Evolutionary conservation across 495 filamentous ascomycete genomes (phyloP).

Genomic region (Aspergillus taichungensis): DNA sequence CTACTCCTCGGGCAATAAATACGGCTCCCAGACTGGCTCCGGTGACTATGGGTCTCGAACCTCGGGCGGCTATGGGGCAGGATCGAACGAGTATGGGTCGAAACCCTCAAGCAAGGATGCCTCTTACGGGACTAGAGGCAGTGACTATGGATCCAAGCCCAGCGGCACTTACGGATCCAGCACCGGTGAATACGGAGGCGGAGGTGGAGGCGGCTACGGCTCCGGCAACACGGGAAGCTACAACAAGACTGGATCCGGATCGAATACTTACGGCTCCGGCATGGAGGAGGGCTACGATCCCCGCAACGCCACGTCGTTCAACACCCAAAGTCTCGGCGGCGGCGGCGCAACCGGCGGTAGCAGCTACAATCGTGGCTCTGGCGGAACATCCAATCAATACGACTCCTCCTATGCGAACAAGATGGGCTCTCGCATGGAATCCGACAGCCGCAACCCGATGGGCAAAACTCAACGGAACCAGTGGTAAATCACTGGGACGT

Average conservation of each 20-base stretch:
- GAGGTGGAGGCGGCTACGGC: slow-evolving; percentile 31
- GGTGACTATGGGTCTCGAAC: slow-evolving; percentile 13
- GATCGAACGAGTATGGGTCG: slow-evolving; percentile 5
- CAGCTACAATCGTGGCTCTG: slow-evolving; percentile 21
- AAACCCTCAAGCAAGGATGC: background rate
- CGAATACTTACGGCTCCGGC: background rate
- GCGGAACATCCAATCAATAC: background rate
- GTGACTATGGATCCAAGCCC: slow-evolving; percentile 10
- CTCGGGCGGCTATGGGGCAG: slow-evolving; percentile 11
- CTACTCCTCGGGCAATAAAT: no score
- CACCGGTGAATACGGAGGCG: slow-evolving; percentile 3
- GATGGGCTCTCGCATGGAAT: slow-evolving; percentile 5
- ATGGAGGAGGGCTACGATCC: background rate
- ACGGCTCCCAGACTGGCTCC: slow-evolving; percentile 1
- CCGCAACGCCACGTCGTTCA: no score
- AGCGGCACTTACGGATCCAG: slow-evolving; percentile 13
- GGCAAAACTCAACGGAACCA: slow-evolving; percentile 7
- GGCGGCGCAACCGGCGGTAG: slow-evolving; percentile 20
- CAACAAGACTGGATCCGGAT: no score
- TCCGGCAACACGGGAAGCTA: slow-evolving; percentile 15
- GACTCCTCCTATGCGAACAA: slow-evolving; percentile 3
- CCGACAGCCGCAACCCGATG: background rate
- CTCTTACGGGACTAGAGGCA: slow-evolving; percentile 7
- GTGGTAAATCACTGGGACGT: slow-evolving; percentile 5
- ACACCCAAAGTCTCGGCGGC: slow-evolving; percentile 10